phyloP scores from a whole-genome alignment of 768 basidiomycete species.

The Rhizopogon salebrosus region DNA sequence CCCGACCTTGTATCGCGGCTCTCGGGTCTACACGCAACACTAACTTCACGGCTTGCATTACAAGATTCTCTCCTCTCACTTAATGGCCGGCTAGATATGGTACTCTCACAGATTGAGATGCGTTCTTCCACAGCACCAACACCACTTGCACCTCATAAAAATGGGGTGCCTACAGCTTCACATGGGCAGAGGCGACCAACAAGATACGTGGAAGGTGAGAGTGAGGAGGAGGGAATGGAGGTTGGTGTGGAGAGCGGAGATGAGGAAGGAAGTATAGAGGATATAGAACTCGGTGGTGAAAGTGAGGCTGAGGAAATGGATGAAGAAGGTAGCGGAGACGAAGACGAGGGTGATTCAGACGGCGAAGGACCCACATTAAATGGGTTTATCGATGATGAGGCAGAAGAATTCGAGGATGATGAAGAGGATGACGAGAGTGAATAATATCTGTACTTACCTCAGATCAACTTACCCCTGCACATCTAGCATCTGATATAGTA shows the following conservation, averaged over 20 bases:
- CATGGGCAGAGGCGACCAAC: conserved; percentile 36
- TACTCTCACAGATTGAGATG: conserved; percentile 89
- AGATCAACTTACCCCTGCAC: neutral
- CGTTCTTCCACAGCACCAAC: conserved; percentile 70
- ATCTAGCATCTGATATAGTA: neutral
- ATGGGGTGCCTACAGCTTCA: conserved; percentile 26
- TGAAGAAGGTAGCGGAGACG: conserved; percentile 37
- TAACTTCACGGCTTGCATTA: conserved; percentile 73
- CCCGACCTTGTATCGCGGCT: conserved; percentile 88
- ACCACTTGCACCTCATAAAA: conserved; percentile 39
- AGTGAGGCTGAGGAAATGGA: conserved; percentile 49
- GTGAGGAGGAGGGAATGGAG: conserved; percentile 52
- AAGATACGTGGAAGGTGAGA: conserved; percentile 78
- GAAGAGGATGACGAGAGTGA: conserved; percentile 54
- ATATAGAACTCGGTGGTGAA: conserved; percentile 67
- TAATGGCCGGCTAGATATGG: conserved; percentile 88
- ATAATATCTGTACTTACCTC: conserved; percentile 10
- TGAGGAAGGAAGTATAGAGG: conserved; percentile 73
- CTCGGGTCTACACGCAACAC: conserved; percentile 75
- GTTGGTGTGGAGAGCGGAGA: conserved; percentile 58
- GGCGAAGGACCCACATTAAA: conserved; percentile 36
- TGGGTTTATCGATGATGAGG: conserved; percentile 61
- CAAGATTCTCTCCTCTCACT: conserved; percentile 83
- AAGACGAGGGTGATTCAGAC: conserved; percentile 35
- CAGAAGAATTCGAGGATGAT: conserved; percentile 47